phyloP scores from a whole-genome alignment of 2,329 filamentous ascomycete species.

The Talaromyces piceae region DNA sequence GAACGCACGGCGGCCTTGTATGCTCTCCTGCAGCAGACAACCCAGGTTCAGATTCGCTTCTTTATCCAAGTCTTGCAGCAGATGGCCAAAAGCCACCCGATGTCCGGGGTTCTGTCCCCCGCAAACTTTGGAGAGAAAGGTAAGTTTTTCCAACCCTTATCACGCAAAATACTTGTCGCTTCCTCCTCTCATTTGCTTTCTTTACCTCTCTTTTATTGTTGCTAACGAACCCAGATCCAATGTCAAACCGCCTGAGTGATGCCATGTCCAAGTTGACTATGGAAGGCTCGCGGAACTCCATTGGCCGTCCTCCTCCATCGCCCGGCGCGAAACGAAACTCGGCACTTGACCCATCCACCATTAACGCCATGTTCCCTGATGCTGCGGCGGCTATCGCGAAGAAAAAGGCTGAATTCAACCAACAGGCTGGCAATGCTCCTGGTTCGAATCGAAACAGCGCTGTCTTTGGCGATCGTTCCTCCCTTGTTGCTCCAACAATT shows the following conservation, averaged over 20 bases:
- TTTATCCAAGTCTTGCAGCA: conserved; percentile 98
- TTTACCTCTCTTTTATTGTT: too few species aligned
- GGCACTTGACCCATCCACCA: conserved; percentile 83
- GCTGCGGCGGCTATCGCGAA: conserved; percentile 97
- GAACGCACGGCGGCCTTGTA: conserved; percentile 94
- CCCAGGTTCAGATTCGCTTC: conserved; percentile 96
- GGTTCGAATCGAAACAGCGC: conserved; percentile 90
- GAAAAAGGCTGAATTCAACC: conserved; percentile 94
- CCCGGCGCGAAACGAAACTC: conserved; percentile 84
- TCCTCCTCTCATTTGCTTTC: too few species aligned
- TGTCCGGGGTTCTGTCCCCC: conserved; percentile 90
- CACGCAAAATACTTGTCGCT: too few species aligned
- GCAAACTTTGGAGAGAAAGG: conserved; percentile 92
- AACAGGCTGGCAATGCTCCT: conserved; percentile 83
- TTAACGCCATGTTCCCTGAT: conserved; percentile 99
- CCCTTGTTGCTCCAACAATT: conserved; percentile 67
- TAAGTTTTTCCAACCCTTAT: conserved; percentile 36
- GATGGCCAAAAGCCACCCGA: conserved; percentile 96
- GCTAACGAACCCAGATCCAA: conserved; percentile 61
- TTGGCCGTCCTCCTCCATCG: conserved; percentile 71
- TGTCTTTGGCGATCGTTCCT: conserved; percentile 63
- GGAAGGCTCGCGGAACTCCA: conserved; percentile 77
- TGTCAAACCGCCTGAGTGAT: conserved; percentile 92
- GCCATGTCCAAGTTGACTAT: conserved; percentile 89
- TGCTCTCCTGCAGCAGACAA: conserved; percentile 93